phyloP scores from a whole-genome alignment of 768 basidiomycete genomes.

The Pleurotus giganteus region DNA sequence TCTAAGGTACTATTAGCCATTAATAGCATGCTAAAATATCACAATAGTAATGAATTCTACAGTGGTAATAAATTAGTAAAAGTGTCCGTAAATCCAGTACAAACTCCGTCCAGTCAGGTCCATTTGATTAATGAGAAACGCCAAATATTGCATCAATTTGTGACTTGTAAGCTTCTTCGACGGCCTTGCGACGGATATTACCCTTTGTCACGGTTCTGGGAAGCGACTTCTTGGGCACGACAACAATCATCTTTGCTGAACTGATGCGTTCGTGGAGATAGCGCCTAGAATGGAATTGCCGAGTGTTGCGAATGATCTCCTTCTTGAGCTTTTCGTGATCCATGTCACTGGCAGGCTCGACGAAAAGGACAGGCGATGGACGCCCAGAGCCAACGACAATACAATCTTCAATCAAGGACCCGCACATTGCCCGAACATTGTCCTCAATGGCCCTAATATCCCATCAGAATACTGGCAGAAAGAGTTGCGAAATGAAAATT shows the following conservation, averaged over 20 bases:
- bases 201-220: constrained; percentile 82
- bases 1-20: background rate
- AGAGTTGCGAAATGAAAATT: constrained; percentile 18
- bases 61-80: background rate
- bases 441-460: constrained; percentile 67
- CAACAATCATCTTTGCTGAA: constrained; percentile 59
- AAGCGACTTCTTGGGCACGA: constrained; percentile 63
- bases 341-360: constrained; percentile 58
- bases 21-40: background rate
- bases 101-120: background rate
- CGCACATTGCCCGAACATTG: constrained; percentile 65
- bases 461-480: background rate
- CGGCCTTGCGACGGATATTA: constrained; percentile 74
- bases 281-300: constrained; percentile 69
- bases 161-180: constrained; percentile 61
- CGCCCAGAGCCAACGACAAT: constrained; percentile 76
- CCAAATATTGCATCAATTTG: constrained; percentile 60
- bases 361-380: constrained; percentile 73
- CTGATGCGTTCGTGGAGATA: constrained; percentile 81
- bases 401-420: constrained; percentile 64
- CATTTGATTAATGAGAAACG: background rate
- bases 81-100: background rate
- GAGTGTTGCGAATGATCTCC: constrained; percentile 70
- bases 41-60: constrained; percentile 1
- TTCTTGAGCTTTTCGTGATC: constrained; percentile 60